These are phyloP conservation scores for Mycena sp. DNA, from an alignment of 1,284 basidiomycete species.

Conservation along the genomic window DNA sequence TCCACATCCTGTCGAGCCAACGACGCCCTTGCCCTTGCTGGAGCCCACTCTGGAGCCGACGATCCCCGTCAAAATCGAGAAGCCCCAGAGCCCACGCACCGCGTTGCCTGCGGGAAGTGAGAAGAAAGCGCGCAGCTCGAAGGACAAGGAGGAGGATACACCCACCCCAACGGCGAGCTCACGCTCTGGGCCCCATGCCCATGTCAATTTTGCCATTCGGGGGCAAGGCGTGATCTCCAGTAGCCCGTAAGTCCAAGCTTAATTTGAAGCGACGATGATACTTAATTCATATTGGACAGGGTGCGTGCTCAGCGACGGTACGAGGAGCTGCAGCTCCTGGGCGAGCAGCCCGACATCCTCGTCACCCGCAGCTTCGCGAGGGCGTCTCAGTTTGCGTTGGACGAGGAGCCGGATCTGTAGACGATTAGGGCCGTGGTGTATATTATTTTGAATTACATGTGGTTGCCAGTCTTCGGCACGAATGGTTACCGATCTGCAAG, in stretches of 20 bases:
- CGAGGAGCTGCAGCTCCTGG: constrained; percentile 1
- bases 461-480: too few relatives aligned
- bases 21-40: not conserved
- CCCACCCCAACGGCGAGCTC: not conserved
- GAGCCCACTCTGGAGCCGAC: too few relatives aligned
- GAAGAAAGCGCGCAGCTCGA: too few relatives aligned
- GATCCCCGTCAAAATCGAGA: not conserved
- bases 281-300: not conserved
- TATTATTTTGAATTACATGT: not conserved
- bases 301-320: constrained; percentile 3
- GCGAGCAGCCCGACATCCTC: constrained; percentile 19
- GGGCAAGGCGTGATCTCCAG: constrained; percentile 5
- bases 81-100: too few relatives aligned
- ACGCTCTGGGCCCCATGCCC: not conserved
- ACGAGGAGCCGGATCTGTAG: not conserved
- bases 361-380: not conserved
- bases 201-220: constrained; percentile 14
- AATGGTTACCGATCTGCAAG: too few relatives aligned
- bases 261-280: not conserved
- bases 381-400: constrained; percentile 10
- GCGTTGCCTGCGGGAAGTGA: too few relatives aligned
- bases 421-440: too few relatives aligned
- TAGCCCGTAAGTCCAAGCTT: constrained; percentile 4
- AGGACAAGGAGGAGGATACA: not conserved
- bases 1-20: constrained; percentile 6